phyloP scores from a whole-genome alignment of 345 rosid species.

The Lumnitzera racemosa region DNA sequence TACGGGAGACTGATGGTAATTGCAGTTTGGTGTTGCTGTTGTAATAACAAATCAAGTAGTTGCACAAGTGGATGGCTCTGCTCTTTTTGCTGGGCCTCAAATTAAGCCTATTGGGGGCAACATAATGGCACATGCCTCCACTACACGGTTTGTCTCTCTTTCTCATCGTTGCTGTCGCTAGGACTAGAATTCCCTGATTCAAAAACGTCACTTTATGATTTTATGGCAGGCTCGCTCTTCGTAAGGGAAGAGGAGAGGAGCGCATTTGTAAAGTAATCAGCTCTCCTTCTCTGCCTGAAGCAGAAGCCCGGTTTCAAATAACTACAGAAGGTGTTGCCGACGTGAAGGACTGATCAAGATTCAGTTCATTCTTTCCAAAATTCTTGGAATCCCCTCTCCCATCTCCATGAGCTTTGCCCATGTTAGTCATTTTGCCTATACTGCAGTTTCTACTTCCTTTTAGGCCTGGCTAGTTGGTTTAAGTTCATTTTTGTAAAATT shows the following conservation, averaged over 20 bases:
- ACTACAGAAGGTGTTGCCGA: conserved; percentile 81
- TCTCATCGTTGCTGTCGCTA: not conserved
- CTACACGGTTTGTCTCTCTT: conserved; percentile 57
- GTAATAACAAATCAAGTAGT: conserved; percentile 96
- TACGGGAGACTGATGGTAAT: not conserved
- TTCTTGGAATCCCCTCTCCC: too few relatives aligned
- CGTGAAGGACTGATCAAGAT: conserved; percentile 52
- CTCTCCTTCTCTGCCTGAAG: conserved; percentile 91
- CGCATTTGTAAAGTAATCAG: conserved; percentile 96
- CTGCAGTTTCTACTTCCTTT: too few relatives aligned
- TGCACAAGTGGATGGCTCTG: conserved; percentile 98
- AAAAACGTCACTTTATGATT: not conserved
- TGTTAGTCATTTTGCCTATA: too few relatives aligned
- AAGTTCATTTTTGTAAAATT: too few relatives aligned
- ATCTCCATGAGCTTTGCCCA: too few relatives aligned
- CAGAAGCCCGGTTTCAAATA: conserved; percentile 89
- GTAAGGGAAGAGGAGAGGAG: conserved; percentile 96
- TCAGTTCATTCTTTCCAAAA: too few relatives aligned
- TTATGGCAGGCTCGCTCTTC: conserved; percentile 56
- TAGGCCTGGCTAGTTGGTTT: too few relatives aligned
- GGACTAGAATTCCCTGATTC: not conserved
- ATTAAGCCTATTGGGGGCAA: conserved; percentile 95
- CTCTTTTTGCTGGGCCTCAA: conserved; percentile 95
- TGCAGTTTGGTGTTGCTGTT: conserved; percentile 90
- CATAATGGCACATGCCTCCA: conserved; percentile 98